A percentile compares a stretch with the other conserved stretches of the same genome.
phyloP scores from a whole-genome alignment of 257 asterid species.

The Solanum bukasovii region DNA sequence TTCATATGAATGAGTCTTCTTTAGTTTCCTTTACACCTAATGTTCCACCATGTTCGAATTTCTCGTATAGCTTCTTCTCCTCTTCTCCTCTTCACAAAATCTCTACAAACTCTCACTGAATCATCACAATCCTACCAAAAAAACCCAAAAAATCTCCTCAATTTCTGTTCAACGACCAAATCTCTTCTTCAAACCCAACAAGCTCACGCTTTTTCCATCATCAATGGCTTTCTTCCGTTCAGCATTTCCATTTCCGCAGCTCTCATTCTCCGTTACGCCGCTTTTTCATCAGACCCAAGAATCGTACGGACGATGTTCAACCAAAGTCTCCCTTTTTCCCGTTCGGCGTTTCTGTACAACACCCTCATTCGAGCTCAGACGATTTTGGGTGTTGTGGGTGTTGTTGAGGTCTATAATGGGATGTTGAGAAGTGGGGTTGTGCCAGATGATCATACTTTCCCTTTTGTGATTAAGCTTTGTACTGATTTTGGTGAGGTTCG shows the following conservation, averaged over 20 bases:
- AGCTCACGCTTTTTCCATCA: conserved; percentile 44
- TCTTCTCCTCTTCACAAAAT: background rate
- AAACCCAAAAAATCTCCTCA: conserved; percentile 17
- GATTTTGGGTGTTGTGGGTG: conserved; percentile 7
- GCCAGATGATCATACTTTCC: conserved; percentile 66
- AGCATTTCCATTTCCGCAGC: conserved; percentile 54
- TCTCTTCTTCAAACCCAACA: conserved; percentile 43
- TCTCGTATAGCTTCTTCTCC: conserved; percentile 1
- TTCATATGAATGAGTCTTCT: background rate
- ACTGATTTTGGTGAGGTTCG: conserved; percentile 26
- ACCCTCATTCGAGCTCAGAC: conserved; percentile 47
- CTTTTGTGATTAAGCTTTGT: conserved; percentile 58
- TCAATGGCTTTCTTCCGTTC: conserved; percentile 45
- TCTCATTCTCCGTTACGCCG: conserved; percentile 59
- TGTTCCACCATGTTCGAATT: conserved; percentile 23
- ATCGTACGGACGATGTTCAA: conserved; percentile 21
- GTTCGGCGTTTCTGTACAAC: conserved; percentile 56
- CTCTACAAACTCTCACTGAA: conserved; percentile 1
- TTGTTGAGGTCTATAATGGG: conserved; percentile 27
- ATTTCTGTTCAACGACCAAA: conserved; percentile 26
- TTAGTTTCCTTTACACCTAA: background rate
- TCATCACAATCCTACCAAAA: background rate
- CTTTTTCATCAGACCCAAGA: conserved; percentile 19
- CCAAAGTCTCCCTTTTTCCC: conserved; percentile 30
- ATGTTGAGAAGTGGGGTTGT: conserved; percentile 25